Percentiles rank a stretch among this genome's conserved stretches.
Conservation (phyloP, 768 basidiomycete genomes). For the Piloderma croceum region DNA sequence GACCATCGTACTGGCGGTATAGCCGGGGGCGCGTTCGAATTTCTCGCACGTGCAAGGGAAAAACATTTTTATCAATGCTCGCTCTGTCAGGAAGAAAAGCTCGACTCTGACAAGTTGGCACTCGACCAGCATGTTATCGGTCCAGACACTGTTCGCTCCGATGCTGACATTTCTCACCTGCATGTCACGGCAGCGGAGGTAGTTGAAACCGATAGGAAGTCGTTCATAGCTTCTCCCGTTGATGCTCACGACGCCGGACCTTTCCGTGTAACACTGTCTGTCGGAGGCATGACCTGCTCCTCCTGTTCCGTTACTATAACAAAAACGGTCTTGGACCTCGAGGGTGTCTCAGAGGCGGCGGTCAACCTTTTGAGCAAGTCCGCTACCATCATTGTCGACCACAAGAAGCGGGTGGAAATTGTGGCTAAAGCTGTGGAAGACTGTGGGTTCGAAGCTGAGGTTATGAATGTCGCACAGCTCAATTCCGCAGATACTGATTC, state of each 20-base stretch:
- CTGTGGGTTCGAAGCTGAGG: constrained; percentile 39
- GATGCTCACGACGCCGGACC: constrained; percentile 18
- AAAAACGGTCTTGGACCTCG: constrained; percentile 40
- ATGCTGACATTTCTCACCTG: too few relatives aligned
- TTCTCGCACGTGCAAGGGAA: background rate
- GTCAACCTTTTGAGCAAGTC: constrained; percentile 60
- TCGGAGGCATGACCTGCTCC: constrained; percentile 76
- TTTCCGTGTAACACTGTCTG: constrained; percentile 42
- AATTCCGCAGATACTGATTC: background rate
- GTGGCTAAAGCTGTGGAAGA: constrained; percentile 41
- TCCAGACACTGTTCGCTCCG: too few relatives aligned
- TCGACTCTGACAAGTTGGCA: background rate
- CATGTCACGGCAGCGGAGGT: too few relatives aligned
- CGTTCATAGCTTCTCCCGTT: background rate
- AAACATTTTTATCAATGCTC: constrained; percentile 38
- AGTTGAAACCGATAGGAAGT: background rate
- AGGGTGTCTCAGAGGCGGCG: constrained; percentile 45
- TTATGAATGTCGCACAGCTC: constrained; percentile 32
- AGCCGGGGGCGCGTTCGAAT: background rate
- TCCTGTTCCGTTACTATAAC: constrained; percentile 58
- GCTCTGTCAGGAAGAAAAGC: constrained; percentile 30
- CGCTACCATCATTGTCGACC: constrained; percentile 41
- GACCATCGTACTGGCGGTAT: too few relatives aligned
- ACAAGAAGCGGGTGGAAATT: constrained; percentile 25
- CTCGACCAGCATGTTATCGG: background rate